Evolutionary conservation across 176 grass and related monocot species (phyloP), one percentile per base, ranked within the genome.

Genomic region (Oryza officinalis): DNA sequence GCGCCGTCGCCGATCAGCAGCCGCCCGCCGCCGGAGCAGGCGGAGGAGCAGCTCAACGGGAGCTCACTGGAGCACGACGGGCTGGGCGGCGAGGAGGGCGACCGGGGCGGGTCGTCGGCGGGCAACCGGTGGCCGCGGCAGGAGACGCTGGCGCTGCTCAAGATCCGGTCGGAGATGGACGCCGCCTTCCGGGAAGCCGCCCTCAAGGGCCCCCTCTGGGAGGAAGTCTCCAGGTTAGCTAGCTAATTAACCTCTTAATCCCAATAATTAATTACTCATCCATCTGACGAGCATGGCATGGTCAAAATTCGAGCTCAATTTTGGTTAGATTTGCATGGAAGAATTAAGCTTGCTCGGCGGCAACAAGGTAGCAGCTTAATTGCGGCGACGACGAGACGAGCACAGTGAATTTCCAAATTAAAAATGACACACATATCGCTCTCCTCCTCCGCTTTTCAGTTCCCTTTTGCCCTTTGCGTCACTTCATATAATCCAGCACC

Each of bases 161-260:
- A 98, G 85, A 88, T 98, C 75, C 91, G 92, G 10, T 82, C 92
- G 43, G 81, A 88, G 76, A 86, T 98, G 86, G 92, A 98, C 84
- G 84, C 90, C 79, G 85, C 76, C 32, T 98, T 98, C 86, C 43
- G 84, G 66, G 92, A 91, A 60, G 85, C 92, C 25, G 80, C 90
- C 31, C 95, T 94, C 76, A 98, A 98, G 81, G 90, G 86, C 17
- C 90, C 92, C 2, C 91, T 98, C 61, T 98, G 95, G 95, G 89
- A 98, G 4, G 76, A 98, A 81, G 92, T 93, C 54, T 93, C 95
- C 52, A 92, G 95, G 95, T 98, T 98, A 89, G 28, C 17, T 13
- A 22, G 6, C 11, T 57, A 57, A 57, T 57, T 57, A 3, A 25
- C 1, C 22, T 61, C 57, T 54, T 54, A 54, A 54, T n/a, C 54